phyloP scores from a whole-genome alignment of 139 green algal genomes.

The Chlamydomonas sp. region DNA sequence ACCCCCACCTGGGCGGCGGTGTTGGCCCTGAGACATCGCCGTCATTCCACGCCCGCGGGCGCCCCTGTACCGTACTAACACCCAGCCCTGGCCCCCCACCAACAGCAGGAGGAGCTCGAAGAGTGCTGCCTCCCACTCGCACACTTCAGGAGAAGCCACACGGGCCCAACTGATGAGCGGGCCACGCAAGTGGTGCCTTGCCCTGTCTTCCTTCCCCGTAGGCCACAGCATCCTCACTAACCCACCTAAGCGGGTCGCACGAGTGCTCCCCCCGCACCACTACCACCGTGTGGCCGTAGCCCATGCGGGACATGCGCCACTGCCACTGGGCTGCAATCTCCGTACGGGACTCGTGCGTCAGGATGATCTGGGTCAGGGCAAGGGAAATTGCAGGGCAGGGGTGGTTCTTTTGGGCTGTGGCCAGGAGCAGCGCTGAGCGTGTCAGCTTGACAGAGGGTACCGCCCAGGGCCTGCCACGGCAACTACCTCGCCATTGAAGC shows the following conservation, averaged over 20 bases:
- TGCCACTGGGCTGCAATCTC: slow-evolving; percentile 6
- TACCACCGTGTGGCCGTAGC: slow-evolving; percentile 20
- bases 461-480: too few relatives aligned
- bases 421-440: background rate
- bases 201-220: background rate
- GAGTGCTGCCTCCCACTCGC: too few relatives aligned
- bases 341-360: background rate
- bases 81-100: too few relatives aligned
- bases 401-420: background rate
- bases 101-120: too few relatives aligned
- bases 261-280: background rate
- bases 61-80: too few relatives aligned
- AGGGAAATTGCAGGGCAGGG: background rate
- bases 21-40: too few relatives aligned
- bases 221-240: background rate
- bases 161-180: too few relatives aligned
- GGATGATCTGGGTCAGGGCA: background rate
- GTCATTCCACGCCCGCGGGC: too few relatives aligned
- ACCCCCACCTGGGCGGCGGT: too few relatives aligned
- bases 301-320: slow-evolving; percentile 17
- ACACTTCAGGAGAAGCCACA: too few relatives aligned
- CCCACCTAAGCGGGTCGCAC: slow-evolving; percentile 18
- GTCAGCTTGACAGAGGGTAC: background rate
- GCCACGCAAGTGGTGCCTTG: too few relatives aligned
- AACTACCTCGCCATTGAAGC: slow-evolving; percentile 19